These are phyloP conservation scores for Neofusicoccum ribis DNA, from an alignment of 2,329 filamentous ascomycete genomes.

Conservation along the genomic window DNA sequence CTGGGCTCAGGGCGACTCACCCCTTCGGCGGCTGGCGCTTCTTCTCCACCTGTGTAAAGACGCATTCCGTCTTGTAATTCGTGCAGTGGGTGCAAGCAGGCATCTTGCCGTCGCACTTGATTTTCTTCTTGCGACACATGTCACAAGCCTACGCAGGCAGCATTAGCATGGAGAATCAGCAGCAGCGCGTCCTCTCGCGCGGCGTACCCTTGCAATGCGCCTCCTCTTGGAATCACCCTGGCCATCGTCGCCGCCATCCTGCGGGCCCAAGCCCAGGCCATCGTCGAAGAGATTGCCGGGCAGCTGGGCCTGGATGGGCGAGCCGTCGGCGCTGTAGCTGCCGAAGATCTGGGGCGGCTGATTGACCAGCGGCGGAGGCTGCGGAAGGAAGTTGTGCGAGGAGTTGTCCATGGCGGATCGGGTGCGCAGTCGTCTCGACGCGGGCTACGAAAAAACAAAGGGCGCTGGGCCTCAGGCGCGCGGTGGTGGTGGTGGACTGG, in stretches of 20 bases:
- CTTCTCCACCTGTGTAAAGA: slow-evolving; percentile 98
- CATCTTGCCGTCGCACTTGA: slow-evolving; percentile 96
- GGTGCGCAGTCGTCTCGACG: neutral
- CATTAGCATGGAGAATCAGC: neutral
- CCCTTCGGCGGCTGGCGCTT: slow-evolving; percentile 96
- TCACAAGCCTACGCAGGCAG: slow-evolving; percentile 71
- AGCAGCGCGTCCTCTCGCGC: slow-evolving; percentile 18
- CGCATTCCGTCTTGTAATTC: slow-evolving; percentile 97
- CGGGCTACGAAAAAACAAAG: neutral
- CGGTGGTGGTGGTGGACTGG: slow-evolving; percentile 12
- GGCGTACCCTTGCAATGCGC: slow-evolving; percentile 78
- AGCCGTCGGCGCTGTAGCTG: slow-evolving; percentile 37
- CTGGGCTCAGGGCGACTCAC: slow-evolving; percentile 51
- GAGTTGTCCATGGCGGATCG: slow-evolving; percentile 33
- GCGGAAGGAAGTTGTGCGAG: slow-evolving; percentile 26
- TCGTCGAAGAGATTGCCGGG: slow-evolving; percentile 43
- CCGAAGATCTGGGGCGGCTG: slow-evolving; percentile 43
- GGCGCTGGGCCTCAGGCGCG: slow-evolving; percentile 5
- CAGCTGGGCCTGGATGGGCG: slow-evolving; percentile 35
- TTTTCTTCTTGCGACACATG: slow-evolving; percentile 94
- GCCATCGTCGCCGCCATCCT: slow-evolving; percentile 48
- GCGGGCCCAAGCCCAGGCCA: slow-evolving; percentile 29
- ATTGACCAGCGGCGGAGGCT: slow-evolving; percentile 39
- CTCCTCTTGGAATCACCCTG: slow-evolving; percentile 76
- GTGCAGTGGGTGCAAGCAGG: slow-evolving; percentile 93